Base-by-base conservation (phyloP, 83 land plant species). In the Thuja plicata region DNA sequence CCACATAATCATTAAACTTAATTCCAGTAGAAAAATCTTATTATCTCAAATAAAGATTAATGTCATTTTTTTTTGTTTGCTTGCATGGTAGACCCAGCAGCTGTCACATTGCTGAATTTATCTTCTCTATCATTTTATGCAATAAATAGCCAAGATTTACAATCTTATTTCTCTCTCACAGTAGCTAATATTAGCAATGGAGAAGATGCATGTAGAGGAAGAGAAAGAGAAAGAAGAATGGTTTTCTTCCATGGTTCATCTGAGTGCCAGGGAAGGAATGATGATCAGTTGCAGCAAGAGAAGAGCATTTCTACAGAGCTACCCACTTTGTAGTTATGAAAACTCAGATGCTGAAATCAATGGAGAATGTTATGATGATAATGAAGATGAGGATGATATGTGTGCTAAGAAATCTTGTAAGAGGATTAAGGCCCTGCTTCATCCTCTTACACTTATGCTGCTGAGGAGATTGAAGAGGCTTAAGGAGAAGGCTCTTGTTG, bases 231-330 rank as follows among this genome's bases (percentile, higher is more conserved):
- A 24, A 7, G 71, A 66, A 66, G 30, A 66, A 24, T 27, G 71
- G 71, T 27, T 27, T 66, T 66, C 71, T 27, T 30, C 71, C 71
- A 66, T 66, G n/a, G 71, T 66, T 62, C 70, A 62, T 62, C 7
- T 62, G 8, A 62, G 8, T 7, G 71, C 9, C n/a, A 66, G 30
- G n/a, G n/a, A 24, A 27, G 71, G 71, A 24, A 6, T 24, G 48
- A 41, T 79, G 48, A 41, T 79, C 46, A 79, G 89, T 86, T 92
- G 85, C 91, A 90, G 87, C 84, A 92, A 55, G 87, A 86, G 93
- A 86, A 90, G 93, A 77, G 90, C 79, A 27, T 93, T 92, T 87
- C 37, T 93, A 88, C 88, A 90, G 91, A 93, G 94, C 91, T 93
- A 92, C 84, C 94, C 94, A 43, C 94, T 93, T 43, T 83, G 88